Conservation (phyloP, 2,329 filamentous ascomycete genomes). For the Sporothrix luriei region DNA sequence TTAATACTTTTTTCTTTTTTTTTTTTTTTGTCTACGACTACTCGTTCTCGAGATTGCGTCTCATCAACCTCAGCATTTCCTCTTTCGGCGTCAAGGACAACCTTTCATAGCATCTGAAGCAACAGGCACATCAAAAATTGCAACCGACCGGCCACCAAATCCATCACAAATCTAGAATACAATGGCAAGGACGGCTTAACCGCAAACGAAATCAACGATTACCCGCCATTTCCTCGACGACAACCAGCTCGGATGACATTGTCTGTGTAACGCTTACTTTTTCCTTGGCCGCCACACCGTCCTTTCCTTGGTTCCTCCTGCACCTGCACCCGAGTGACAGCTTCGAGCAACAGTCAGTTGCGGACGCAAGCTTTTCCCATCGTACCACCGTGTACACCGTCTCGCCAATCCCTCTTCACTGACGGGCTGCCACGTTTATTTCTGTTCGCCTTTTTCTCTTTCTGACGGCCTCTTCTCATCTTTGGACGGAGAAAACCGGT, state of each 20-base stretch:
- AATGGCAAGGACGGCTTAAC: conserved; percentile 20
- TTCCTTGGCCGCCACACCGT: background rate
- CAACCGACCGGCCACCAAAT: background rate
- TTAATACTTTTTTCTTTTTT: conserved; percentile 11
- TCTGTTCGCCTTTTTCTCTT: too few species aligned
- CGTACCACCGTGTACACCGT: background rate
- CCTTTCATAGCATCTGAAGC: conserved; percentile 17
- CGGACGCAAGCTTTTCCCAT: conserved; percentile 24
- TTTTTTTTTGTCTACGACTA: background rate
- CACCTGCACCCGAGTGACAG: conserved; percentile 19
- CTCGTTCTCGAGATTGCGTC: background rate
- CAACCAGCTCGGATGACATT: background rate
- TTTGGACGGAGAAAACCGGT: conserved; percentile 23
- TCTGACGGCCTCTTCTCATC: background rate
- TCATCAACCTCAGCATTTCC: conserved; percentile 9
- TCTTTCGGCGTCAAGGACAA: conserved; percentile 9
- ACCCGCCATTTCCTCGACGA: background rate
- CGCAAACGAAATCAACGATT: background rate
- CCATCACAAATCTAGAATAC: conserved; percentile 4
- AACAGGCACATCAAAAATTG: background rate
- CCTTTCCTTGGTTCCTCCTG: conserved; percentile 10
- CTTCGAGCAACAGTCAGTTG: conserved; percentile 16
- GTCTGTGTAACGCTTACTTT: conserved; percentile 12
- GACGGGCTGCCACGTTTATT: conserved; percentile 21
- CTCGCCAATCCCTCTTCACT: conserved; percentile 12